Base-by-base conservation (phyloP, 1,284 basidiomycete genomes). In the Malassezia vespertilionis region DNA sequence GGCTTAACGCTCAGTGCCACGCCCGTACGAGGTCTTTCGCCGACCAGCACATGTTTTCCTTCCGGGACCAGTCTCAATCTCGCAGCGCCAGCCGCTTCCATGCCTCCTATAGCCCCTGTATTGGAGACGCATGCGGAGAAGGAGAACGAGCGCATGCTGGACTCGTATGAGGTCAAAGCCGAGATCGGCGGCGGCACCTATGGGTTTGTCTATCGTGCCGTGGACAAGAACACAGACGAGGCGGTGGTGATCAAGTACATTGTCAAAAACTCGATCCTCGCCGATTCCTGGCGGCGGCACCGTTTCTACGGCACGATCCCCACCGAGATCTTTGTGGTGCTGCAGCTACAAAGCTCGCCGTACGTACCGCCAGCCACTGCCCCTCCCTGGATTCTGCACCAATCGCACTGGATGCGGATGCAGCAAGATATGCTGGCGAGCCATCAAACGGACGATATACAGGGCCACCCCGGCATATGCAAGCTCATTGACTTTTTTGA, bases 241-340 rank as follows among this genome's bases (percentile, higher is more conserved):
- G 74, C 76, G 48, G 74, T 95, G 46, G 82, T 96, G 58, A 89
- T 96, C 75, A 97, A 97, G 70, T 91, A 95, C 72, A 83, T 97
- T 65, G 91, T 96, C 76, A 97, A 97, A 74, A 89, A 86, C 46
- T 84, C 90, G 42, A 97, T 97, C 53, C 78, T 97, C 39, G 93
- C 91, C 17, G 91, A 97, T 74, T 97, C 90, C 71, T 97, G 93
- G 93, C 95, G 76, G 82, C 84, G 74, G 65, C 93, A 97, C 71
- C 85, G 86, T 32, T 80, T 83, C 52, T 80, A 87, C 63, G 93
- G 93, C 31, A 93, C 91, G 1, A 95, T 97, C 59, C 91, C 93
- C 6, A 90, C 96, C 72, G 93, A 97, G 74, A 93, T 97, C 32
- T 93, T 93, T 71, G 91, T 97, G 56, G 87, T 97, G 84, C 76